phyloP scores from a whole-genome alignment of 352 stramenopile species.

The Sclerospora graminicola region DNA sequence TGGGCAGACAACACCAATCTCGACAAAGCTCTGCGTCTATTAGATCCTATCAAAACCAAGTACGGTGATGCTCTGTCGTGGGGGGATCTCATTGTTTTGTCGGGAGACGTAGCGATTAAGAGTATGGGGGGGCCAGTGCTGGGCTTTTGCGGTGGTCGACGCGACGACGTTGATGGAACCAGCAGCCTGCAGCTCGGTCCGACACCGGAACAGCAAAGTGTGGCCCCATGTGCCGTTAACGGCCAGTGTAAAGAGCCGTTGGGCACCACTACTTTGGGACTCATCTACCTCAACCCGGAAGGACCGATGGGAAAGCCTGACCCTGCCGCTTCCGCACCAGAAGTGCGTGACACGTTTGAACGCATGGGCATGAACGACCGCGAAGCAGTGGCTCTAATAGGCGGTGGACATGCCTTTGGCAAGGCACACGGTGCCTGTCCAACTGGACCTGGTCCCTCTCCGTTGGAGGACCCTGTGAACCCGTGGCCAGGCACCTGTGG shows the following conservation, averaged over 20 bases:
- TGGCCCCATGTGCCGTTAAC: constrained; percentile 32
- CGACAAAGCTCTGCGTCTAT: constrained; percentile 39
- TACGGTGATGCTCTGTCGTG: constrained; percentile 70
- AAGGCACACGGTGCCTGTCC: constrained; percentile 80
- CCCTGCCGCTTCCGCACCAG: constrained; percentile 84
- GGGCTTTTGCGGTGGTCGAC: constrained; percentile 81
- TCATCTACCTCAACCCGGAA: constrained; percentile 69
- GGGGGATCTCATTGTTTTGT: constrained; percentile 91
- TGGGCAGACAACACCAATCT: constrained; percentile 51
- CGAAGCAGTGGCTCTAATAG: constrained; percentile 90
- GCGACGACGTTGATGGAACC: constrained; percentile 62
- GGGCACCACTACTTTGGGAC: constrained; percentile 39
- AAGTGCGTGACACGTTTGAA: constrained; percentile 89
- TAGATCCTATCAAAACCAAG: constrained; percentile 54
- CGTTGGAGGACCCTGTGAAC: constrained; percentile 37
- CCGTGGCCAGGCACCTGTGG: constrained; percentile 47
- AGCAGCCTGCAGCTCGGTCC: constrained; percentile 39
- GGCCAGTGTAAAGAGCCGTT: constrained; percentile 44
- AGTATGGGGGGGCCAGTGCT: constrained; percentile 89
- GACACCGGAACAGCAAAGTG: constrained; percentile 26
- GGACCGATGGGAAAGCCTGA: constrained; percentile 54
- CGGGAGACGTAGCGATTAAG: constrained; percentile 86
- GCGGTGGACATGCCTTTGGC: constrained; percentile 88
- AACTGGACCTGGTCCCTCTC: constrained; percentile 31
- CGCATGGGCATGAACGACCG: constrained; percentile 89